Conservation (phyloP, 208 protist genomes). For the Sergeia podlipaevii region DNA sequence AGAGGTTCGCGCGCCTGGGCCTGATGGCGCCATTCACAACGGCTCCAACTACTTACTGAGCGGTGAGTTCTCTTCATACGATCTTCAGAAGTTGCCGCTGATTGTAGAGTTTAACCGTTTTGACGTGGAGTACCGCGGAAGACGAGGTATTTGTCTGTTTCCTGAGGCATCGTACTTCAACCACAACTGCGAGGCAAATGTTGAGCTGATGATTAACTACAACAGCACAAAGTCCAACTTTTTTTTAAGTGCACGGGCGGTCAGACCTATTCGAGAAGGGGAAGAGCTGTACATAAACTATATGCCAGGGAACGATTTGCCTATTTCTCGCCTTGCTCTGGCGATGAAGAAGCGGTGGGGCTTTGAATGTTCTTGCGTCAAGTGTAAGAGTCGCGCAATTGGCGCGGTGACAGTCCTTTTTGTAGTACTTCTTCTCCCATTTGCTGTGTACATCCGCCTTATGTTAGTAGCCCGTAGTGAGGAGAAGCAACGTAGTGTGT, state of each 20-base stretch:
- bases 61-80: slow-evolving; percentile 78
- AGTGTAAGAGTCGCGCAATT: slow-evolving; percentile 71
- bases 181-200: slow-evolving; percentile 82
- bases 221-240: slow-evolving; percentile 75
- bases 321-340: slow-evolving; percentile 61
- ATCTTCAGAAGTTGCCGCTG: slow-evolving; percentile 79
- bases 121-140: slow-evolving; percentile 78
- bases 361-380: slow-evolving; percentile 80
- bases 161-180: slow-evolving; percentile 83
- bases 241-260: slow-evolving; percentile 60
- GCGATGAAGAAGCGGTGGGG: slow-evolving; percentile 83
- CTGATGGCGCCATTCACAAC: slow-evolving; percentile 53
- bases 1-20: slow-evolving; percentile 56
- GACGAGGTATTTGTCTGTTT: slow-evolving; percentile 75
- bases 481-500: slow-evolving; percentile 66
- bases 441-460: slow-evolving; percentile 52
- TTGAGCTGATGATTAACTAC: slow-evolving; percentile 68
- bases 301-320: slow-evolving; percentile 80
- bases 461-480: slow-evolving; percentile 57
- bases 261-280: slow-evolving; percentile 66
- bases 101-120: slow-evolving; percentile 86
- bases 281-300: slow-evolving; percentile 85
- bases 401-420: slow-evolving; percentile 63
- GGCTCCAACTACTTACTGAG: slow-evolving; percentile 61
- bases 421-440: slow-evolving; percentile 53